Evolutionary conservation across 2,329 filamentous ascomycete species (phyloP), one percentile per base, ranked within the genome.

Genomic region (Cytospora mali): DNA sequence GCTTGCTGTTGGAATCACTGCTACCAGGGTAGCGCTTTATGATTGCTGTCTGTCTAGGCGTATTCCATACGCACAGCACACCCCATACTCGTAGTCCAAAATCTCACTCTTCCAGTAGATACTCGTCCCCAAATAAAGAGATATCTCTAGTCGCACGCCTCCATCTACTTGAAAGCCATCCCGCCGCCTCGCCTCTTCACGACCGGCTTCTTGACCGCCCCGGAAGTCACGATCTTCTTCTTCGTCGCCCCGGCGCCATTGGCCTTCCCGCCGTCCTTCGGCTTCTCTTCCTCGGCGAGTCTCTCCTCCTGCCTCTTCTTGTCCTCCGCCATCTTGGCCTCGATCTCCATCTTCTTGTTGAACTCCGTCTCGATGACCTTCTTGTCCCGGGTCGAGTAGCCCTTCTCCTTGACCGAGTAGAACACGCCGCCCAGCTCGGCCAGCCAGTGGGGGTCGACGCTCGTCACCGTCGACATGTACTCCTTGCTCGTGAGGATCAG

Each of bases 381-480:
- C 76, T 93, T 94, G 71, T 97, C 91, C 28, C 91, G 84, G 14
- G 89, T 87, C 16, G 91, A 96, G 73, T 96, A 99, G 1, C 94
- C 95, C 77, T 99, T 99, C 77, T 98, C 94, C 78, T 97, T 97
- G 72, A 99, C 85, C 1, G 90, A 95, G 76, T 98, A 99, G 75
- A 99, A 99, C 0, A 99, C 95, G 1, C 93, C 95, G 35, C 96
- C 95, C 6, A 99, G 81, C 73, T 99, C 95, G 7, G 95, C 95
- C 48, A 99, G 85, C 95, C 95, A 99, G 73, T 96, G 92, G 58
- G 95, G 94, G 74, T 99, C 95, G 1, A 99, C 95, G 1, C 92
- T 87, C 5, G 95, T 99, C 11, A 99, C 95, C 5, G 92, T 97
- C 3, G 92, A 96, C 88, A 99, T 97, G 79, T 98, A 99, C 74